These are phyloP conservation scores for Tylopilus vinaceipallidus DNA, from an alignment of 768 basidiomycete species.

Conservation along the genomic window DNA sequence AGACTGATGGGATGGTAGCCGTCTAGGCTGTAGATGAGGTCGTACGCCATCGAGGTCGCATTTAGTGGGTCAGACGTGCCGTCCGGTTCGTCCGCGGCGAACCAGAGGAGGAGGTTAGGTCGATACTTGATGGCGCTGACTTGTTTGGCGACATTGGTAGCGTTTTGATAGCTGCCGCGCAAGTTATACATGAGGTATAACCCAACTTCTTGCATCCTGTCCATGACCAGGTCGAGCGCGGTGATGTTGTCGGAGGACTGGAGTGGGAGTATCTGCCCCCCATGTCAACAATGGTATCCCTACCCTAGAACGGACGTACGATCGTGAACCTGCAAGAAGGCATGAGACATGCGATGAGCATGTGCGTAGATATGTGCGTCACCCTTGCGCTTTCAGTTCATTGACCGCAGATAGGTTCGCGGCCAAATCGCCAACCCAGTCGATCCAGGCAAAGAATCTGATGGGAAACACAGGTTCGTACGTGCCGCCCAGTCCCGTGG, in stretches of 20 bases:
- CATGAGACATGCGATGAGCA: conserved; percentile 3
- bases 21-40: conserved; percentile 58
- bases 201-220: conserved; percentile 68
- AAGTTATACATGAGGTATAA: conserved; percentile 82
- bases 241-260: conserved; percentile 64
- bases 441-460: conserved; percentile 47
- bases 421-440: conserved; percentile 26
- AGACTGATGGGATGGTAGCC: conserved; percentile 68
- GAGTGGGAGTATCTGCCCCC: conserved; percentile 60
- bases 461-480: conserved; percentile 51
- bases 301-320: conserved; percentile 25
- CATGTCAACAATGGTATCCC: background rate
- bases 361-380: conserved; percentile 1
- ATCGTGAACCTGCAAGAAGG: conserved; percentile 21
- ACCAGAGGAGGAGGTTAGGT: conserved; percentile 70
- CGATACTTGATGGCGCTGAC: conserved; percentile 73
- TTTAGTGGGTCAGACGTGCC: conserved; percentile 66
- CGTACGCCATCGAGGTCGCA: conserved; percentile 47
- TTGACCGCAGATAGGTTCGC: conserved; percentile 26
- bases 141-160: conserved; percentile 58
- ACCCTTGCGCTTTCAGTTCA: conserved; percentile 34
- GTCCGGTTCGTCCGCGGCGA: conserved; percentile 74
- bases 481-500: conserved; percentile 44
- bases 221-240: conserved; percentile 54
- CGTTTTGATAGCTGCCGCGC: conserved; percentile 69